Conservation (phyloP, 2,329 filamentous ascomycete species). For the Eurotiales sp. region DNA sequence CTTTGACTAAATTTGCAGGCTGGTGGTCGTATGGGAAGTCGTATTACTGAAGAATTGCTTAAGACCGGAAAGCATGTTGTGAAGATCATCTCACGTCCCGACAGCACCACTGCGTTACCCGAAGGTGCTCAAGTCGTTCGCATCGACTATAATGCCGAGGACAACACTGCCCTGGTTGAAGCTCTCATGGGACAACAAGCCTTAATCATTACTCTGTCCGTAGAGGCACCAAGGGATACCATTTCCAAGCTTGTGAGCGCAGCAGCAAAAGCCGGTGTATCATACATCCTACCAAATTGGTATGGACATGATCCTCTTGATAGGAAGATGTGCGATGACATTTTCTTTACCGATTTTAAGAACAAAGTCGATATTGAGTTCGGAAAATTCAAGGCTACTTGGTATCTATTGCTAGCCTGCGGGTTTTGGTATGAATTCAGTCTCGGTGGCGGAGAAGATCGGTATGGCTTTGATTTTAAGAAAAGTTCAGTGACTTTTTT, state of each 20-base stretch:
- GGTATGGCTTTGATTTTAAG: slow-evolving; percentile 51
- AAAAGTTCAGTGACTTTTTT: slow-evolving; percentile 45
- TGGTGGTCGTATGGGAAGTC: slow-evolving; percentile 1
- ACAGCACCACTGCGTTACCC: slow-evolving; percentile 1
- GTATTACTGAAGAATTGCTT: background rate
- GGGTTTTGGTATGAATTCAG: slow-evolving; percentile 56
- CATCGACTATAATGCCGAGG: slow-evolving; percentile 25
- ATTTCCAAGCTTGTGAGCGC: slow-evolving; percentile 49
- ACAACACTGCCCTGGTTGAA: slow-evolving; percentile 39
- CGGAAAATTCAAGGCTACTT: slow-evolving; percentile 40
- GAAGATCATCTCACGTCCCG: background rate
- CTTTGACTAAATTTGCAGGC: slow-evolving; percentile 1
- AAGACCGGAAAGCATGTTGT: slow-evolving; percentile 7
- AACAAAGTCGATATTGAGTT: slow-evolving; percentile 25
- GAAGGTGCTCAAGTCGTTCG: background rate
- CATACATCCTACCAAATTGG: slow-evolving; percentile 55
- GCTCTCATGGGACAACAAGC: slow-evolving; percentile 56
- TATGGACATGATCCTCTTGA: slow-evolving; percentile 31
- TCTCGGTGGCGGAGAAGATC: slow-evolving; percentile 31
- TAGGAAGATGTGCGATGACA: slow-evolving; percentile 32
- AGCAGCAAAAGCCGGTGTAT: slow-evolving; percentile 53
- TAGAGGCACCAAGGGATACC: slow-evolving; percentile 42
- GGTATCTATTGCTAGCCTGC: slow-evolving; percentile 41
- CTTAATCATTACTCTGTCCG: slow-evolving; percentile 53
- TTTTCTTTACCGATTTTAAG: slow-evolving; percentile 27